Percentiles rank a stretch among this genome's conserved stretches.
Evolutionary conservation across 2,329 filamentous ascomycete genomes (phyloP).

Genomic region (Cladophialophora carrionii): DNA sequence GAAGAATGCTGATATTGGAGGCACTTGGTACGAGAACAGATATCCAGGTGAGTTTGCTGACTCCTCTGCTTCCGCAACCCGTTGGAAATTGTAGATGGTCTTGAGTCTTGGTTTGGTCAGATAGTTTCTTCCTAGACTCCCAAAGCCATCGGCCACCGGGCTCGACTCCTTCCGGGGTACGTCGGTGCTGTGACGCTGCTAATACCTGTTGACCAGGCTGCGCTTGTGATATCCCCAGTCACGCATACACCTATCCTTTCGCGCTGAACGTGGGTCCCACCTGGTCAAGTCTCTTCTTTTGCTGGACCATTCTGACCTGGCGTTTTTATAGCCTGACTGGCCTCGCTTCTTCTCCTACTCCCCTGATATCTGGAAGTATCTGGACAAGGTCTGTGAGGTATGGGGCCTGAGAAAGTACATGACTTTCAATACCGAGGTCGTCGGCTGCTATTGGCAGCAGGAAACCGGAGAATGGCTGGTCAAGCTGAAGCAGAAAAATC

Average conservation of each 20-base stretch:
- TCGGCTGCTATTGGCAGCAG: slow-evolving; percentile 55
- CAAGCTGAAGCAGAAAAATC: slow-evolving; percentile 48
- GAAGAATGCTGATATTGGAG: slow-evolving; percentile 42
- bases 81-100: no score
- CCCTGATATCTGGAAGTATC: slow-evolving; percentile 54
- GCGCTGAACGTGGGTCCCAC: slow-evolving; percentile 43
- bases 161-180: no score
- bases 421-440: slow-evolving; percentile 55
- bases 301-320: slow-evolving; percentile 47
- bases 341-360: slow-evolving; percentile 53
- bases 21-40: slow-evolving; percentile 46
- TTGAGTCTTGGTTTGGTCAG: background rate
- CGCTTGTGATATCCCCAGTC: slow-evolving; percentile 53
- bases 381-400: slow-evolving; percentile 53
- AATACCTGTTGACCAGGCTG: slow-evolving; percentile 47
- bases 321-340: slow-evolving; percentile 51
- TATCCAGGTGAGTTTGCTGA: slow-evolving; percentile 47
- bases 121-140: background rate
- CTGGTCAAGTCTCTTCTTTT: background rate
- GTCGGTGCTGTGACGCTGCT: slow-evolving; percentile 32
- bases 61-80: background rate
- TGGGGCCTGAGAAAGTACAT: slow-evolving; percentile 58
- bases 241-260: slow-evolving; percentile 52
- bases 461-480: slow-evolving; percentile 56
- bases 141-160: no score